Percentiles rank a stretch among this genome's conserved stretches.
Conservation (phyloP, 2,329 filamentous ascomycete species). For the Epichloe hybrida region DNA sequence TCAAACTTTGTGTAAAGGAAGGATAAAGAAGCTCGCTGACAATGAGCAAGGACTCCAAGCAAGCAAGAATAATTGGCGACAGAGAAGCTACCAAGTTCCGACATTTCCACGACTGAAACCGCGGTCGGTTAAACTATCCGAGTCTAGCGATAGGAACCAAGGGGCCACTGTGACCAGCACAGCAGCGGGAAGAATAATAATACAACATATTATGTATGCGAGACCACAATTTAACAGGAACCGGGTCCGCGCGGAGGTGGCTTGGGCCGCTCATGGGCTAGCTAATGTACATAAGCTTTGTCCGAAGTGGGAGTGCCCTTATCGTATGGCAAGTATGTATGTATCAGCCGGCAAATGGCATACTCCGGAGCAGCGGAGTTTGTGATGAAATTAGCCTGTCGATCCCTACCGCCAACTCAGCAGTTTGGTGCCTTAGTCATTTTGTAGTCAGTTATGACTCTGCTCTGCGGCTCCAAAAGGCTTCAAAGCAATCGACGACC, state of each 20-base stretch:
- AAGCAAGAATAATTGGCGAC: background rate
- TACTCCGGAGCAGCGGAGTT: background rate
- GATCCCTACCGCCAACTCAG: background rate
- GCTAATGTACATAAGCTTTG: background rate
- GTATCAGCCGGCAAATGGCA: background rate
- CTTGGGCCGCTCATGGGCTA: background rate
- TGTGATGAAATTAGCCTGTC: background rate
- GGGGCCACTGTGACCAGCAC: background rate
- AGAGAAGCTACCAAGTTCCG: background rate
- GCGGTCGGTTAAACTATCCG: conserved; percentile 5
- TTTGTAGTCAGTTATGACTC: too few relatives aligned
- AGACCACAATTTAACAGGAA: background rate
- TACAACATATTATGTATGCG: background rate
- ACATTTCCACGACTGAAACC: conserved; percentile 3
- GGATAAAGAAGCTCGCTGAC: background rate
- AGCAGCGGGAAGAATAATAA: background rate
- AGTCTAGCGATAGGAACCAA: conserved; percentile 2
- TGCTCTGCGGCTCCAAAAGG: too few relatives aligned
- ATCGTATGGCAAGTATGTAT: too few relatives aligned
- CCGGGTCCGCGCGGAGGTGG: background rate
- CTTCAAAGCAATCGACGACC: too few relatives aligned
- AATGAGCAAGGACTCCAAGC: background rate
- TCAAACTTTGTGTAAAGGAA: background rate
- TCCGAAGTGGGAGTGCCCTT: background rate
- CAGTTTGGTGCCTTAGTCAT: background rate